Base-by-base conservation (phyloP, 441 rosid genomes). In the Populus tomentosa region DNA sequence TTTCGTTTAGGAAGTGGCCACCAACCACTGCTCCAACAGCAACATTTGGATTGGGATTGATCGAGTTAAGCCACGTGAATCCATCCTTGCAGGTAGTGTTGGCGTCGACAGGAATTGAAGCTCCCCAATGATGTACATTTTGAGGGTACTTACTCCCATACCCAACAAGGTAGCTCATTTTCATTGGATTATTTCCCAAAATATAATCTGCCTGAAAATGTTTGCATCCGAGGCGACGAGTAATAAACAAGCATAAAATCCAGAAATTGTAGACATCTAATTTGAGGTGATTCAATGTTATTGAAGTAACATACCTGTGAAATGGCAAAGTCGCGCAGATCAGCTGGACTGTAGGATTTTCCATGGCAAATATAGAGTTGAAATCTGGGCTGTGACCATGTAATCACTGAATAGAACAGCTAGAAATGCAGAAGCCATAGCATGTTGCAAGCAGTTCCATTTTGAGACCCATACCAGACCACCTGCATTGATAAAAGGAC, bases 351-450 rank as follows among this genome's bases (percentile, higher is more conserved):
- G 70, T 82, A 96, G 61, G 86, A 81, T 38, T 85, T 70, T 6
- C 94, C 97, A 35, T 67, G 61, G 81, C 98, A 24, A 96, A 36
- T 86, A 84, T 75, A 96, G 87, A 56, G 82, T 88, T 69, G 93
- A 81, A 21, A 87, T 82, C 77, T 78, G 86, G 28, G 98, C 83
- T 13, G 93, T 78, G 67, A 88, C 90, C 98, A 92, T 89, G 91
- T 96, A 94, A 85, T 96, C 97, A 69, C 98, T 86, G 79, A 84
- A 96, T 5, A 94, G 81, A 32, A 91, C 81, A 20, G 94, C 97
- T 83, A 96, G 82, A 80, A 96, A 94, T 50, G 99, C 97, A 77
- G 97, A 88, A 38, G 98, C 93, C 26, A 87, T 87, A 0, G 96
- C 85, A 73, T 96, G 92, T 77, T 92, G 98, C 82, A 96, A 70